Evolutionary conservation across 495 filamentous ascomycete species (phyloP).

Genomic region (Annulohypoxylon maeteangense): DNA sequence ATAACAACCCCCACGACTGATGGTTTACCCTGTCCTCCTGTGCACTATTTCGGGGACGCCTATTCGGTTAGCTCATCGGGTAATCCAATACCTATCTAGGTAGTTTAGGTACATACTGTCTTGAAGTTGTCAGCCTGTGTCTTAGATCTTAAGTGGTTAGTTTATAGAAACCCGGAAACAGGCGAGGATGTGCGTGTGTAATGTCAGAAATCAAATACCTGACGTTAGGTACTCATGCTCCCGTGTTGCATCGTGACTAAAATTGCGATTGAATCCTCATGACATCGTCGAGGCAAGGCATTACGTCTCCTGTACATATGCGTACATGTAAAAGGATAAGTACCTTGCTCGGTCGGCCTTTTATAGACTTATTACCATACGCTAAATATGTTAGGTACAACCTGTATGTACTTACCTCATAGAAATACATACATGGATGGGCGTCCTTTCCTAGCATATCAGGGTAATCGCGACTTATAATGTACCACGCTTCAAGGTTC

Average conservation of each 20-base stretch:
- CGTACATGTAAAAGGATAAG: constrained; percentile 8
- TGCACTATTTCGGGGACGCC: constrained; percentile 30
- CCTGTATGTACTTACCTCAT: constrained; percentile 5
- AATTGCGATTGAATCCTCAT: constrained; percentile 5
- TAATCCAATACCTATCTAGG: not conserved
- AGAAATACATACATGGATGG: constrained; percentile 22
- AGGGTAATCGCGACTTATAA: constrained; percentile 11
- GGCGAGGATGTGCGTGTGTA: not conserved
- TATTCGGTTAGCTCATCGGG: constrained; percentile 10
- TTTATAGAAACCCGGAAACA: not conserved
- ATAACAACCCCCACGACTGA: constrained; percentile 23
- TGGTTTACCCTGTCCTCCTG: constrained; percentile 11
- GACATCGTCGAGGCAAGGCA: not conserved
- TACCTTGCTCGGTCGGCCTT: constrained; percentile 33
- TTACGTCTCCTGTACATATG: not conserved
- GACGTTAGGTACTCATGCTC: not conserved
- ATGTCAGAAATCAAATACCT: not conserved
- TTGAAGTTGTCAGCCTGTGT: too few relatives aligned
- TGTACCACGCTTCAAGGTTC: not conserved
- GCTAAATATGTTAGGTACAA: not conserved
- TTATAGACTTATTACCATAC: constrained; percentile 14
- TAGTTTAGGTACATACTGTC: not conserved
- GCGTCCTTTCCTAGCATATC: constrained; percentile 9
- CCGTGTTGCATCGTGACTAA: not conserved
- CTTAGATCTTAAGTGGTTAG: not conserved